Evolutionary conservation across 257 asterid genomes (phyloP), one percentile per base, ranked within the genome.

Genomic region (Solanum chaucha): DNA sequence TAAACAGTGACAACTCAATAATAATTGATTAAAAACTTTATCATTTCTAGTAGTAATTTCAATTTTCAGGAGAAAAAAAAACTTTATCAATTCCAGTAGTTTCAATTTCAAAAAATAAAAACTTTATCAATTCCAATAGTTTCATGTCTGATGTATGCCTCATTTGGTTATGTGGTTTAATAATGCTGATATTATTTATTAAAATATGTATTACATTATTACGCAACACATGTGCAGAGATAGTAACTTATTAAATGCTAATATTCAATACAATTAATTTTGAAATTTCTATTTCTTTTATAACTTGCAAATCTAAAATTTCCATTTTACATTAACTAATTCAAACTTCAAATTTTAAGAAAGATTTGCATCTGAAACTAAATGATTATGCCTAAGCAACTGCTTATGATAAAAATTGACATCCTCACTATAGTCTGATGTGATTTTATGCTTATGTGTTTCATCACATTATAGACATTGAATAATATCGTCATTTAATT

Each of bases 61-160:
- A 59, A 22, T 61, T 9, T 5, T 5, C 14, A 61, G 11, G 1
- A 7, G 2, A 59, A 4, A 22, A 13, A 48, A 48, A 0, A 61
- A 22, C 28, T 22, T 8, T 61, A 22, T 22, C 68, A 10, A 59
- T 22, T 59, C 12, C 28, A 0, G 28, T 22, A 59, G 12, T 22
- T 59, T 59, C 28, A 59, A 22, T 22, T 61, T 22, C 26, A 19
- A 17, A 55, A 48, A 55, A 55, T 5, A 15, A 51, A 17, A 15
- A 15, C 10, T 15, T 17, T 19, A 61, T 61, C 3, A 61, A 22
- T 61, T 48, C 59, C 59, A 14, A 48, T 48, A 48, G 58, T 48
- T 48, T 82, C n/a, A 19, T 88, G 36, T 67, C 5, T 67, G 73
- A 24, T 88, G 87, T 83, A 85, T 73, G 86, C 87, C 65, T 41